Evolutionary conservation across 2,329 filamentous ascomycete species (phyloP), one percentile per base, ranked within the genome.

Genomic region (Colletotrichum nymphaeae): DNA sequence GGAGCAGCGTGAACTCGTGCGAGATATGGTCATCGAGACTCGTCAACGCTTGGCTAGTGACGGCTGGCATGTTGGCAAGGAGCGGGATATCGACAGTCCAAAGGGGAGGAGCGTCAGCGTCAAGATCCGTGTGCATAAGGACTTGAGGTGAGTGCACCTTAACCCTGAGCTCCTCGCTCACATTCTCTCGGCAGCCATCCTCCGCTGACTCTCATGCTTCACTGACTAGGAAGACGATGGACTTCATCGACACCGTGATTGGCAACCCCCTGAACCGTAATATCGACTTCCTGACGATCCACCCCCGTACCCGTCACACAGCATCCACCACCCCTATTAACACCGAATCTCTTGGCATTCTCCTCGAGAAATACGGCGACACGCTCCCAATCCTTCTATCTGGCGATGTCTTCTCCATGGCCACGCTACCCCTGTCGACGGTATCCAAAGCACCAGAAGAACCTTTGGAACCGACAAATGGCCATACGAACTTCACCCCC

Each of bases 251-350:
- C 67, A 89, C 88, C 0, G 89, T 94, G 9, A 84, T 93, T 59
- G 87, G 86, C 1, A 87, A 90, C 71, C 80, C 84, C 5, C 82
- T 85, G 37, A 79, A 85, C 74, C 83, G 88, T 11, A 85, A 88
- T 35, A 87, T 92, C 64, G 91, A 93, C 84, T 94, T 91, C 84
- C 84, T 94, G 67, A 93, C 92, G 49, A 91, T 94, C 68, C 92
- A 94, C 80, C 92, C 91, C 3, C 87, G 92, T n/a, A 90, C 88
- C 58, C 85, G 89, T 49, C 84, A 83, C 73, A 93, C 91, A 16
- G 88, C 90, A 1, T 92, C 90, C 42, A 90, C 86, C 32, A 85
- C 85, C 1, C 90, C 91, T 8, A 92, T 93, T 69, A 86, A 89
- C 78, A 84, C 90, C 49, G 90, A 90, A 53, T 89, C 91, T 0